Evolutionary conservation across 2,329 filamentous ascomycete species (phyloP), one percentile per base, ranked within the genome.

Genomic region (Cercospora nicotianae): DNA sequence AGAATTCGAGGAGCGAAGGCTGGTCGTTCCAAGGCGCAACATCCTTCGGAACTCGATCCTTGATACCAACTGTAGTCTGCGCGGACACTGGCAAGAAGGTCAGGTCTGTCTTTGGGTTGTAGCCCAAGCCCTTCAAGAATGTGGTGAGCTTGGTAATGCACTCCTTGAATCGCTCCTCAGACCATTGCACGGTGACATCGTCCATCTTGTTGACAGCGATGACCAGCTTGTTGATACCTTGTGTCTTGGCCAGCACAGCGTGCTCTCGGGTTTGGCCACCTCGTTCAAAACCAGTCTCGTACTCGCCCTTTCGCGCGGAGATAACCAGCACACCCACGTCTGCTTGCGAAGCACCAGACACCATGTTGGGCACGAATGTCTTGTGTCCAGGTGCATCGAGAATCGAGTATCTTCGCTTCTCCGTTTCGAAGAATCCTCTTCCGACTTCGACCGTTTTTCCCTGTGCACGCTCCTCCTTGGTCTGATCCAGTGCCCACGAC

Each of bases 191-290:
- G 2, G 95, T 99, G 10, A 90, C 85, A 79, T 99, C 95, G 78
- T 99, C 95, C 96, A 99, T 99, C 86, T 99, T 99, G 88, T 99
- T 99, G 79, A 97, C 94, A 63, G 87, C 95, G 31, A 99, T 90
- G 57, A 98, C 86, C 65, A 99, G 87, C 83, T 97, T 97, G 86
- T 96, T 96, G 68, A 99, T 95, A 81, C 95, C 95, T 79, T 97
- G 94, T 0, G 96, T 99, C 83, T 98, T 97, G 74, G 96, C 96
- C 78, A 99, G 86, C 85, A 99, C 93, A 66, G 96, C 95, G 81
- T 98, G 94, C 87, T 99, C 95, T 79, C 95, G 89, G 64, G 95
- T 99, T 81, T 99, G 95, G 42, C 95, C 94, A 71, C 95, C 95
- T 84, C 91, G 91, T 76, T 99, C 95, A 79, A 99, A 99, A 60